Evolutionary conservation across 768 basidiomycete species (phyloP).

Genomic region (Asterophora lycoperdoides): DNA sequence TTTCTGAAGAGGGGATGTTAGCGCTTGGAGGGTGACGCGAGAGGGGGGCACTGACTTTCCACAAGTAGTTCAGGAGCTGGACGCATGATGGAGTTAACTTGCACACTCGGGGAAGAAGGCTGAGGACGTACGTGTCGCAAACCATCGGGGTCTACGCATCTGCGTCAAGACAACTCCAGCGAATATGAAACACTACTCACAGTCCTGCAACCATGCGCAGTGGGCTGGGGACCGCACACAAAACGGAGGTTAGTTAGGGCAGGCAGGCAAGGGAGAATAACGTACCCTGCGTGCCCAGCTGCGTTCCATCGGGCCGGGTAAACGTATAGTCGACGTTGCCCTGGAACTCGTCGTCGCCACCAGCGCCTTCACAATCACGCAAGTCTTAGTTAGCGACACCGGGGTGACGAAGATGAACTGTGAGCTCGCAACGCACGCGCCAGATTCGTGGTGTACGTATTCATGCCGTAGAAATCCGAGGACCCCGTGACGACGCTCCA

Average conservation of each 20-base stretch:
- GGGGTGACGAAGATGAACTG: too few species aligned
- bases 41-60: conserved; percentile 41
- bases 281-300: conserved; percentile 55
- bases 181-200: conserved; percentile 28
- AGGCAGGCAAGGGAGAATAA: conserved; percentile 1
- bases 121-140: conserved; percentile 46
- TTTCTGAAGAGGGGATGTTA: conserved; percentile 18
- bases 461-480: conserved; percentile 65
- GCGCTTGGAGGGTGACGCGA: too few species aligned
- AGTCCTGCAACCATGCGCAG: conserved; percentile 59
- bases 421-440: conserved; percentile 58
- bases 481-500: conserved; percentile 53
- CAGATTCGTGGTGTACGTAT: conserved; percentile 61
- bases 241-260: neutral
- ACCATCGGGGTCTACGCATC: conserved; percentile 44
- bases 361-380: conserved; percentile 27
- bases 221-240: conserved; percentile 34
- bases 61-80: conserved; percentile 60
- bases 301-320: conserved; percentile 49
- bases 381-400: too few species aligned
- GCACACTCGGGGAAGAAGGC: neutral
- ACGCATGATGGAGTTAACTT: neutral
- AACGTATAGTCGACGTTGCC: conserved; percentile 51
- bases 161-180: neutral
- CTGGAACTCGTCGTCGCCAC: conserved; percentile 53